Base-by-base conservation (phyloP, 2,329 filamentous ascomycete genomes). In the Penicillium brasilianum region DNA sequence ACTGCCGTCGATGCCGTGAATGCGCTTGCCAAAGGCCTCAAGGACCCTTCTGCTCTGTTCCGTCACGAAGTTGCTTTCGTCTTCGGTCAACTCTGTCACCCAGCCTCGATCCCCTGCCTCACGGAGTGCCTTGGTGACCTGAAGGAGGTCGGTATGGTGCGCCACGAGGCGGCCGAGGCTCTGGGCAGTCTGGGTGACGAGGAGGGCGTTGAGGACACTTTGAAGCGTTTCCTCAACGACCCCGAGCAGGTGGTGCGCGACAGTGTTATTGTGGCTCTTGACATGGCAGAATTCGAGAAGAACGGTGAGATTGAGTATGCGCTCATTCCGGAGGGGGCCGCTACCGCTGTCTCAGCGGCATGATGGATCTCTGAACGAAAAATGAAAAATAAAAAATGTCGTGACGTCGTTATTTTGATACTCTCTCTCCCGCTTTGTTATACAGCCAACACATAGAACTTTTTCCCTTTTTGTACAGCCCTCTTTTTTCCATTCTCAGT, bases 61-160 rank as follows among this genome's bases (percentile, higher is more conserved):
- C 89, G 95, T 68, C 95, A 99, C 80, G 95, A 99, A 76, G 93
- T 99, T 67, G 95, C 95, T 14, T 99, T 99, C 76, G 95, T 99
- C 14, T 99, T 99, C 70, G 95, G 95, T 58, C 95, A 99, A 78
- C 84, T 99, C 55, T 93, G 91, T 58, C 95, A 99, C 74, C 95
- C 95, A 1, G 94, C 94, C n/a, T 97, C 93, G 1, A 97, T 99
- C 68, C 93, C 95, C 4, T 92, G 92, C 61, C 85, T 99, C 60
- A 90, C 90, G 16, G 87, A 86, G 55, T 88, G 91, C 1, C 83
- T 99, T 61, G 90, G 90, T 71, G 85, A 99, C 76, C 81, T 86
- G 52, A 83, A 91, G 58, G 95, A 99, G 80, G 90, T 87, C 25
- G 93, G 93, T 72, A 99, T 99, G 95, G 95, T 99, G 59, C 89